Percentiles rank a stretch among this genome's conserved stretches.
phyloP scores from a whole-genome alignment of 192 early-diverging fungal species.

The Coemansia sp. region DNA sequence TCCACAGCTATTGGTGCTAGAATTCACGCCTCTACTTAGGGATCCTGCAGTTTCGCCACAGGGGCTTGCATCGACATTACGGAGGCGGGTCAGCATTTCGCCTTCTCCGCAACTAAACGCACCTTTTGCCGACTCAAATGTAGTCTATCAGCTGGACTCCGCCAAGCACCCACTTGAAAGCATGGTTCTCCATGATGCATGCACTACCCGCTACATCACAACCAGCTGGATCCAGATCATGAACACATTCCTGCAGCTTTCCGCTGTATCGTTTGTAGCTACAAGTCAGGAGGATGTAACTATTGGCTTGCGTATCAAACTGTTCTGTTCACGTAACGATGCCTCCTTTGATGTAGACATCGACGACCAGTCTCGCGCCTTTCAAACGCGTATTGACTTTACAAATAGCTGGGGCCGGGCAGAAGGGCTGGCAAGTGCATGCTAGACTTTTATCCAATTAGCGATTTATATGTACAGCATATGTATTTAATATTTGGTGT shows the following conservation, averaged over 20 bases:
- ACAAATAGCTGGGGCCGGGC: conserved; percentile 39
- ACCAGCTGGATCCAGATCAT: conserved; percentile 49
- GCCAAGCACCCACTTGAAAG: conserved; percentile 42
- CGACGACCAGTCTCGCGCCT: conserved; percentile 34
- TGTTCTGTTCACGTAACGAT: conserved; percentile 33
- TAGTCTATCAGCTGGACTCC: conserved; percentile 27
- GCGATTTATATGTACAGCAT: neutral
- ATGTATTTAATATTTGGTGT: neutral
- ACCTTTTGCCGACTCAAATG: conserved; percentile 39
- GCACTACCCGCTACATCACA: conserved; percentile 40
- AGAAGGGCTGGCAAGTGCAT: neutral
- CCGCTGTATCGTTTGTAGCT: conserved; percentile 37
- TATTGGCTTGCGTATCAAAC: conserved; percentile 22
- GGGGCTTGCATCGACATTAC: conserved; percentile 31
- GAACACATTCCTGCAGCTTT: conserved; percentile 31
- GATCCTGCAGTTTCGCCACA: conserved; percentile 14
- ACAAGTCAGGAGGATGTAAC: conserved; percentile 29
- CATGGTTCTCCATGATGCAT: conserved; percentile 43
- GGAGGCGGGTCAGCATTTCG: conserved; percentile 29
- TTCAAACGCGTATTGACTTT: conserved; percentile 49
- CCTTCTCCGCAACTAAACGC: conserved; percentile 24
- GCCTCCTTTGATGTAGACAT: conserved; percentile 38
- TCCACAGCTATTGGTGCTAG: conserved; percentile 41
- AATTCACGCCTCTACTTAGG: conserved; percentile 29
- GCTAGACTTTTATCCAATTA: neutral